Evolutionary conservation across 1,284 basidiomycete genomes (phyloP), one percentile per base, ranked within the genome.

Genomic region (Rhodotorula sp.): DNA sequence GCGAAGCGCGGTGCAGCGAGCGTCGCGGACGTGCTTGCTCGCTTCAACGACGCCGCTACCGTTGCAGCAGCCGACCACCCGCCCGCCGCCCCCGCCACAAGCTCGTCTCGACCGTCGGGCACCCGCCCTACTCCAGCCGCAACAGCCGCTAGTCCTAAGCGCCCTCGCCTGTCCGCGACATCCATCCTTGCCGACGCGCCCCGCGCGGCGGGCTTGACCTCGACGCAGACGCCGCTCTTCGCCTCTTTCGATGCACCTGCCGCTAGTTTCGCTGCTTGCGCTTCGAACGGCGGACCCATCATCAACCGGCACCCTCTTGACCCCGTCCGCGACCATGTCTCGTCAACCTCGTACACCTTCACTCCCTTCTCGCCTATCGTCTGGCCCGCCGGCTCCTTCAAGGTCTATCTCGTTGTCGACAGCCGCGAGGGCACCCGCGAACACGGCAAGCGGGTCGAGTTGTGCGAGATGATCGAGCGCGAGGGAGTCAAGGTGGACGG

Each of bases 331-430:
- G 71, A 70, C 62, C 53, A 59, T 51, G 17, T 54, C 34, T 6
- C 63, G 9, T 13, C 68, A 15, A 11, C 44, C 2, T 19, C 62
- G n/a, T 65, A 36, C 56, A 36, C 81, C 82, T 67, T 80, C 79
- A 63, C 74, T 10, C 67, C 77, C 0, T 74, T 80, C 49, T 57
- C 79, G 34, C 82, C 83, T 29, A 79, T 82, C 62, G 69, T 80
- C 54, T 82, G 83, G 71, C 80, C 80, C 1, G 76, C 82, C 1
- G 82, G 82, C 0, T 80, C 81, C 15, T 87, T 84, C 76, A 82
- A 83, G 20, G 82, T 87, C 54, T 75, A 82, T 56, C 79, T 87
- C 27, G 73, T 86, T 49, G 77, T 86, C 57, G 86, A 87, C 74
- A 81, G 81, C 36, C 82, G 86, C 17, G 86, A 87, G 62, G 72